These are phyloP conservation scores for Borovskyia barvae DNA, from an alignment of 208 protist species.

Conservation along the genomic window DNA sequence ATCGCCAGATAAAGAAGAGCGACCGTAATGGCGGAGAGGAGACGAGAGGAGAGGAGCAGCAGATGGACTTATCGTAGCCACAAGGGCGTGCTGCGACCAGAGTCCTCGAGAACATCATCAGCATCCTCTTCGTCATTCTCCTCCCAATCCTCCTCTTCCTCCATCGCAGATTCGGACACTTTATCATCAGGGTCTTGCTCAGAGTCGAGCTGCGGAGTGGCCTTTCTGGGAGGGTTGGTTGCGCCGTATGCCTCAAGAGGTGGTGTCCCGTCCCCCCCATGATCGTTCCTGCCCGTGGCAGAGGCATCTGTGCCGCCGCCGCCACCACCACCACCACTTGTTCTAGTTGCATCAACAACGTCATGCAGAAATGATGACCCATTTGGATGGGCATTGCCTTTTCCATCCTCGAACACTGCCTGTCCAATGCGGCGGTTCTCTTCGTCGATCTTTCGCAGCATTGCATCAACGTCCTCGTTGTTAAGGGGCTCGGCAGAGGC, in stretches of 20 bases:
- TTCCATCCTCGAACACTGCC: neutral
- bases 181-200: neutral
- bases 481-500: neutral
- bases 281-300: no score
- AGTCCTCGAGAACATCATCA: constrained; percentile 10
- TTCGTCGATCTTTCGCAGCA: constrained; percentile 25
- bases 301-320: no score
- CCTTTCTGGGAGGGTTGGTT: no score
- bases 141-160: constrained; percentile 17
- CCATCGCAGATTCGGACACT: neutral
- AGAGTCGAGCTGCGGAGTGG: no score
- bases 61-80: constrained; percentile 36
- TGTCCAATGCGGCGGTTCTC: constrained; percentile 19
- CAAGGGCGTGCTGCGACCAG: constrained; percentile 32
- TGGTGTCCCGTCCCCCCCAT: no score
- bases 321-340: neutral
- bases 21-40: no score
- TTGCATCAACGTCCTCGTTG: constrained; percentile 22
- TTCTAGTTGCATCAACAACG: neutral
- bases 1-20: no score
- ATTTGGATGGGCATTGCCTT: no score
- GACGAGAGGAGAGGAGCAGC: no score
- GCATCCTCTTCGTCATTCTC: constrained; percentile 7
- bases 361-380: no score
- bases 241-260: no score